These are phyloP conservation scores for Zygosaccharomyces sapae DNA, from an alignment of 1,139 yeast species.

Conservation along the genomic window DNA sequence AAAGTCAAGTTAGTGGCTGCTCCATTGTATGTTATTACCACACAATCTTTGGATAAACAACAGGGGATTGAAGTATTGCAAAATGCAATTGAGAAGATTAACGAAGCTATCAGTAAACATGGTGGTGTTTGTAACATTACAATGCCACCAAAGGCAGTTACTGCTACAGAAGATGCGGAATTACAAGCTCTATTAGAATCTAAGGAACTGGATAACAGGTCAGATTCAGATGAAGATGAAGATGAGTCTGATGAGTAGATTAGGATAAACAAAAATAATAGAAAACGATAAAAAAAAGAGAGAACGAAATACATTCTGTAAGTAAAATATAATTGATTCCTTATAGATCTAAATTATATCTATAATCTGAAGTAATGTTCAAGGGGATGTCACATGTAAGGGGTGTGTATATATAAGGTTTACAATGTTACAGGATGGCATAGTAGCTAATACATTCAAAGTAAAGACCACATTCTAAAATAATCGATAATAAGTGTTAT, in stretches of 20 bases:
- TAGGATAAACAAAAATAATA: neutral
- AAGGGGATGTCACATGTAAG: neutral
- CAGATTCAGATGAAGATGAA: slow-evolving; percentile 58
- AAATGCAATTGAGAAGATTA: slow-evolving; percentile 72
- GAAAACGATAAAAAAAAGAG: neutral
- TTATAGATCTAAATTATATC: neutral
- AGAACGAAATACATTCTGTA: neutral
- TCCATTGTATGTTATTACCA: slow-evolving; percentile 89
- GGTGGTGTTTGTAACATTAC: slow-evolving; percentile 91
- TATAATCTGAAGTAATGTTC: neutral
- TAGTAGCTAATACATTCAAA: too few relatives aligned
- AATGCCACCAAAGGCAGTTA: slow-evolving; percentile 98
- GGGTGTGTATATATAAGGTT: neutral
- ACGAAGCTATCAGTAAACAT: slow-evolving; percentile 59
- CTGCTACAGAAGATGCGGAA: slow-evolving; percentile 98
- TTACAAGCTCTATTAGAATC: slow-evolving; percentile 87
- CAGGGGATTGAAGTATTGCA: slow-evolving; percentile 78
- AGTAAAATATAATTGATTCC: neutral
- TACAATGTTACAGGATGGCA: neutral
- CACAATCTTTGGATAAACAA: slow-evolving; percentile 87
- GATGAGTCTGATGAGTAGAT: slow-evolving; percentile 44
- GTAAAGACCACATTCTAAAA: too few relatives aligned
- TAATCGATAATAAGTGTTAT: too few relatives aligned
- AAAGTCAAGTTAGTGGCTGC: slow-evolving; percentile 97
- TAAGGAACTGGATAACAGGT: slow-evolving; percentile 61